Evolutionary conservation across 768 basidiomycete species (phyloP).

Genomic region (Fistulinella prunicolor): DNA sequence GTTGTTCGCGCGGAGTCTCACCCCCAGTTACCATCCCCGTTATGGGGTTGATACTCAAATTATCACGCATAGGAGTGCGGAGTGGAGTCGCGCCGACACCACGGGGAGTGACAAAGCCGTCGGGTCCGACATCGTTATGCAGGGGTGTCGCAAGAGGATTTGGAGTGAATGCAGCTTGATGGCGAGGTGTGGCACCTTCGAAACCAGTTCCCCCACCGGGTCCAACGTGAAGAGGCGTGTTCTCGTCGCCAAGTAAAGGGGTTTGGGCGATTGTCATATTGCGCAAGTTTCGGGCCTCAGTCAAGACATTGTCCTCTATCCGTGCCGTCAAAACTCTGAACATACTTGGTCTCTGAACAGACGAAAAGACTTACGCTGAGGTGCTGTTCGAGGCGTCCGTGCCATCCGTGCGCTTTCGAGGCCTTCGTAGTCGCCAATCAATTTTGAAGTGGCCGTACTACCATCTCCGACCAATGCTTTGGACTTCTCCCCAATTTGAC

Average conservation of each 20-base stretch:
- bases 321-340: constrained; percentile 8
- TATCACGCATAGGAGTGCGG: constrained; percentile 94
- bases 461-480: constrained; percentile 81
- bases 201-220: constrained; percentile 87
- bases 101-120: constrained; percentile 54
- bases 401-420: constrained; percentile 88
- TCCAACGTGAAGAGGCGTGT: constrained; percentile 82
- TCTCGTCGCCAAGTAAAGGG: constrained; percentile 94
- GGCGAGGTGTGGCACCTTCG: constrained; percentile 92
- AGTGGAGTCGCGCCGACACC: constrained; percentile 70
- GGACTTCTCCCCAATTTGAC: constrained; percentile 86
- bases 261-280: constrained; percentile 93
- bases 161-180: constrained; percentile 87
- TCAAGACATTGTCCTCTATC: constrained; percentile 91
- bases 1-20: constrained; percentile 76
- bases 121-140: constrained; percentile 44
- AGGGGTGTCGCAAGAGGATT: constrained; percentile 92
- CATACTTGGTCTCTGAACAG: constrained; percentile 1
- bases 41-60: constrained; percentile 79
- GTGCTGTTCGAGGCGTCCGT: constrained; percentile 90
- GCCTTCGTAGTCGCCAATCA: constrained; percentile 91
- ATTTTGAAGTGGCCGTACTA: constrained; percentile 77
- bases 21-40: constrained; percentile 54
- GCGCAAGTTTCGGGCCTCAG: constrained; percentile 92
- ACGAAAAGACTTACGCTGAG: constrained; percentile 69